phyloP scores from a whole-genome alignment of 108 stramenopile genomes.

The Fragilariopsis cylindrus region DNA sequence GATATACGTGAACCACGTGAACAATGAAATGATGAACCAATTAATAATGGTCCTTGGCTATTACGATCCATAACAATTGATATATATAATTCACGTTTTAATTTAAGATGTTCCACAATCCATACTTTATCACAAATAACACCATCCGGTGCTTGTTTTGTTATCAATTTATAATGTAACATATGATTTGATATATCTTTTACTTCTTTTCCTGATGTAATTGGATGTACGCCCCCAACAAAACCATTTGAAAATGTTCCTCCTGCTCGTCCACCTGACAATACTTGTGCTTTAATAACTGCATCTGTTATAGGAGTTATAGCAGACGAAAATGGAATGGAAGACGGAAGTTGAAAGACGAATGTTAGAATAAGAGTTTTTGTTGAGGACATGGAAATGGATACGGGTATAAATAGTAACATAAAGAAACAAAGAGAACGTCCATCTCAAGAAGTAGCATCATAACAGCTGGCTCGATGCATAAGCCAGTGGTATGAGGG shows the following conservation, averaged over 20 bases:
- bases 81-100: slow-evolving; percentile 85
- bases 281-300: slow-evolving; percentile 77
- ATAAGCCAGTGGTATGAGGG: no score
- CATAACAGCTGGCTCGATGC: no score
- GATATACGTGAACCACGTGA: no score
- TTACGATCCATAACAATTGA: slow-evolving; percentile 84
- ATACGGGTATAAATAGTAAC: no score
- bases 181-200: slow-evolving; percentile 48
- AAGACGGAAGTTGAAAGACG: neutral
- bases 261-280: slow-evolving; percentile 67
- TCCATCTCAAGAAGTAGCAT: no score
- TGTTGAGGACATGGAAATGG: no score
- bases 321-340: neutral
- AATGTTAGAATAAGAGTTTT: neutral
- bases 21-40: slow-evolving; percentile 45
- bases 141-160: slow-evolving; percentile 84
- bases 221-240: slow-evolving; percentile 70
- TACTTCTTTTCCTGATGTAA: slow-evolving; percentile 48
- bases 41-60: slow-evolving; percentile 80
- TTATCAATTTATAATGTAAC: slow-evolving; percentile 69
- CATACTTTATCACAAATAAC: slow-evolving; percentile 71
- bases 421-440: no score
- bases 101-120: slow-evolving; percentile 76
- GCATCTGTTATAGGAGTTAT: slow-evolving; percentile 19
- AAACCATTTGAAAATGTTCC: slow-evolving; percentile 74